These are phyloP conservation scores for Didymellaceae sp. DNA, from an alignment of 2,329 filamentous ascomycete species.

Conservation along the genomic window DNA sequence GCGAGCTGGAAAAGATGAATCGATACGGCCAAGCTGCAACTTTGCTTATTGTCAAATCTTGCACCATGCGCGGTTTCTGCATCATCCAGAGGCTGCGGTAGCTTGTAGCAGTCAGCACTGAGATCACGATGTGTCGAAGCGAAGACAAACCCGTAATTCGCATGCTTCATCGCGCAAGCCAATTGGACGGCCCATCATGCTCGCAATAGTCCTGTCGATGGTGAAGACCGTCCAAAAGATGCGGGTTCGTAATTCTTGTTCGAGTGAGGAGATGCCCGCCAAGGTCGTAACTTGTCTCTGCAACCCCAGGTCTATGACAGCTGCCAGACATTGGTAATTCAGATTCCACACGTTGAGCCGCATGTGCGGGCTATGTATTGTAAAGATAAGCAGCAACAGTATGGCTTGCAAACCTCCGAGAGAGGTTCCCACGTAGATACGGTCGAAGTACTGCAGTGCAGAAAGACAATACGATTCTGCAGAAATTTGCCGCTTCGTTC, in stretches of 20 bases:
- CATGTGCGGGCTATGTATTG: constrained; percentile 58
- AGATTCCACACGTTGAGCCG: constrained; percentile 61
- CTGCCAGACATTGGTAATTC: constrained; percentile 62
- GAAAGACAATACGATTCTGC: constrained; percentile 59
- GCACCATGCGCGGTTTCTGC: neutral
- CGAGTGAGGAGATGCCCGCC: constrained; percentile 54
- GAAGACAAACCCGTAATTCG: constrained; percentile 12
- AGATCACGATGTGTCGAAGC: neutral
- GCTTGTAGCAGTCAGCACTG: neutral
- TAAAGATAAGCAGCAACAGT: constrained; percentile 56
- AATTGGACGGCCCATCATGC: constrained; percentile 64
- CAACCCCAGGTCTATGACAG: constrained; percentile 59
- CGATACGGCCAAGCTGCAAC: constrained; percentile 15
- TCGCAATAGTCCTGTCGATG: constrained; percentile 60
- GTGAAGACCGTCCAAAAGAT: constrained; percentile 63
- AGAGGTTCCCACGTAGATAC: constrained; percentile 57
- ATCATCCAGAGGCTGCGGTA: neutral
- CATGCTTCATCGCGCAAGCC: constrained; percentile 61
- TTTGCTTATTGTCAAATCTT: too few relatives aligned
- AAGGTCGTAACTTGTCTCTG: constrained; percentile 58
- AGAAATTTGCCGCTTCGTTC: constrained; percentile 53
- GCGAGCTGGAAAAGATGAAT: constrained; percentile 58
- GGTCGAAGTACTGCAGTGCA: constrained; percentile 57
- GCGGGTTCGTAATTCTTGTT: constrained; percentile 62
- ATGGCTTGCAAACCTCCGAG: constrained; percentile 59